phyloP scores from a whole-genome alignment of 345 rosid genomes.

The Bruguiera parviflora region DNA sequence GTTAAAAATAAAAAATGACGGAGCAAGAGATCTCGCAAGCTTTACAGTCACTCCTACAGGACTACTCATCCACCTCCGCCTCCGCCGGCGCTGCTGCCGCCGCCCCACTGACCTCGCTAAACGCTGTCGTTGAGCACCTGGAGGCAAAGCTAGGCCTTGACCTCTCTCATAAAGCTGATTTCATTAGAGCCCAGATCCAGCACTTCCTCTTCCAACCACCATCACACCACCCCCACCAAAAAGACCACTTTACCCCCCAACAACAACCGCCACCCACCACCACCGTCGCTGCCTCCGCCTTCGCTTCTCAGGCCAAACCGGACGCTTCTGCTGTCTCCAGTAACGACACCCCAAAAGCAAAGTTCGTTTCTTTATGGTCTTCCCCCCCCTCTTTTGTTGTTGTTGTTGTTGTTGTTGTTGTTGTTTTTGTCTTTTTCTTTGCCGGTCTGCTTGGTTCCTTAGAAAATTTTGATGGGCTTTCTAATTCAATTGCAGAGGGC shows the following conservation, averaged over 20 bases:
- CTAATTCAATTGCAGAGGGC: slow-evolving; percentile 42
- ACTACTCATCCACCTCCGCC: slow-evolving; percentile 50
- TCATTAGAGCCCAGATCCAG: slow-evolving; percentile 78
- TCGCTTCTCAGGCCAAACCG: slow-evolving; percentile 24
- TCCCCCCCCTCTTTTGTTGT: neutral
- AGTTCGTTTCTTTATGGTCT: neutral
- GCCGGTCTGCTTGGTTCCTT: neutral
- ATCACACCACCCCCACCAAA: slow-evolving; percentile 26
- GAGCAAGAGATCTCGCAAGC: slow-evolving; percentile 34
- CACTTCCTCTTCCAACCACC: slow-evolving; percentile 54
- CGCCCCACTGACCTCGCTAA: slow-evolving; percentile 52
- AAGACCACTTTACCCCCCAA: slow-evolving; percentile 52
- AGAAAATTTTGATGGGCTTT: slow-evolving; percentile 16
- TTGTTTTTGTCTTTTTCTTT: neutral
- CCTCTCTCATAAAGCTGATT: slow-evolving; percentile 72
- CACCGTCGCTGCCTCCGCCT: slow-evolving; percentile 22
- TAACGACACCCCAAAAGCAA: neutral
- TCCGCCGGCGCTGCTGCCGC: slow-evolving; percentile 57
- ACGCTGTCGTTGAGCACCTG: slow-evolving; percentile 75
- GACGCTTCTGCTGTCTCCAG: slow-evolving; percentile 20
- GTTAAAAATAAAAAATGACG: slow-evolving; percentile 23
- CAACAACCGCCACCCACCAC: slow-evolving; percentile 25
- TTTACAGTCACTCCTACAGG: slow-evolving; percentile 28
- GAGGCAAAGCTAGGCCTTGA: slow-evolving; percentile 77
- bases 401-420: neutral